Conservation (phyloP, 352 stramenopile genomes). For the Phytophthora tentaculata region DNA sequence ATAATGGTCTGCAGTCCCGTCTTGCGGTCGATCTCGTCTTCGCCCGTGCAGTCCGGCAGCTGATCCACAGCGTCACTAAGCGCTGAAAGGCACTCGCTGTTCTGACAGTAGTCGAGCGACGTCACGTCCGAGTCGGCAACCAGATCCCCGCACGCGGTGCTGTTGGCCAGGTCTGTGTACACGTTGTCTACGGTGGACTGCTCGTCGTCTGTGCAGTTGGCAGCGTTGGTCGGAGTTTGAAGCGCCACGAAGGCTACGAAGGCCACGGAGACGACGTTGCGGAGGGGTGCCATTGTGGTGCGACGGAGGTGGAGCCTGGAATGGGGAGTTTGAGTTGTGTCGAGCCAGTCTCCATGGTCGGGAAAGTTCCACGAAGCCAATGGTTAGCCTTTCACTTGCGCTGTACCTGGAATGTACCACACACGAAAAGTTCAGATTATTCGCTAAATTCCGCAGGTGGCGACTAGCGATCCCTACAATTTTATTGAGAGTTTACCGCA, state of each 20-base stretch:
- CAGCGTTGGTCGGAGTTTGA: slow-evolving; percentile 14
- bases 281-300: slow-evolving; percentile 20
- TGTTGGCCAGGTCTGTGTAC: slow-evolving; percentile 36
- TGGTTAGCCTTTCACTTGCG: slow-evolving; percentile 8
- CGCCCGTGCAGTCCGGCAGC: slow-evolving; percentile 39
- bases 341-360: slow-evolving; percentile 10
- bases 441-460: slow-evolving; percentile 13
- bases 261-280: slow-evolving; percentile 4
- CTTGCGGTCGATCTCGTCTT: slow-evolving; percentile 39
- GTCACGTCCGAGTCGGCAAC: slow-evolving; percentile 30
- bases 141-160: slow-evolving; percentile 28
- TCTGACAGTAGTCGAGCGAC: slow-evolving; percentile 44
- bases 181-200: slow-evolving; percentile 33
- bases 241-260: slow-evolving; percentile 20
- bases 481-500: slow-evolving; percentile 1
- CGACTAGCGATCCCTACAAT: not conserved
- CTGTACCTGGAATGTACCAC: slow-evolving; percentile 12
- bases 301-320: slow-evolving; percentile 2
- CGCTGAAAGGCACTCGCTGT: slow-evolving; percentile 34
- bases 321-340: slow-evolving; percentile 26
- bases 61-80: slow-evolving; percentile 29
- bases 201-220: slow-evolving; percentile 39
- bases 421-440: slow-evolving; percentile 2
- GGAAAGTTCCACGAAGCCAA: slow-evolving; percentile 24
- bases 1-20: slow-evolving; percentile 33